phyloP scores from a whole-genome alignment of 768 basidiomycete genomes.

The Collybiopsis confluens region DNA sequence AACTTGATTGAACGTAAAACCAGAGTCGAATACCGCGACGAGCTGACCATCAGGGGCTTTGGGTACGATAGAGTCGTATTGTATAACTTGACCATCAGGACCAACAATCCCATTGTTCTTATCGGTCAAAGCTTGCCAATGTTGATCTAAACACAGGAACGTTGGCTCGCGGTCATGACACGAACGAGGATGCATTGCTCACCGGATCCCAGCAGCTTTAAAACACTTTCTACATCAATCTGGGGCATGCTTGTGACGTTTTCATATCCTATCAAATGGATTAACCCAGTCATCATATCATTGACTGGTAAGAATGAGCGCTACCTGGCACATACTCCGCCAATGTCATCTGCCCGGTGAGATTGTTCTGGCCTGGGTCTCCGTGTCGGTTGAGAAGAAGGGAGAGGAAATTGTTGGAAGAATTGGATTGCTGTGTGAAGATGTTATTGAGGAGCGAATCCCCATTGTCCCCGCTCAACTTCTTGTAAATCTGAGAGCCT shows the following conservation, averaged over 20 bases:
- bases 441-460: constrained; percentile 62
- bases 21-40: constrained; percentile 73
- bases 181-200: background rate
- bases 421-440: constrained; percentile 50
- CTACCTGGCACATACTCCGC: constrained; percentile 48
- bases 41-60: constrained; percentile 59
- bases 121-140: constrained; percentile 77
- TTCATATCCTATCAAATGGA: constrained; percentile 38
- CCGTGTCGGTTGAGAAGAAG: constrained; percentile 59
- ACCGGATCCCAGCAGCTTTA: constrained; percentile 48
- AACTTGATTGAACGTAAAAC: constrained; percentile 64
- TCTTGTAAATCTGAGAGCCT: constrained; percentile 60
- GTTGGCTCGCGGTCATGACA: background rate
- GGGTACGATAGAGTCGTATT: constrained; percentile 62
- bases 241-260: constrained; percentile 60
- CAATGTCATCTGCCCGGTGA: constrained; percentile 65
- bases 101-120: constrained; percentile 64
- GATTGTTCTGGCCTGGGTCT: constrained; percentile 41
- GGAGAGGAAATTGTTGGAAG: constrained; percentile 61
- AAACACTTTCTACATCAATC: constrained; percentile 62
- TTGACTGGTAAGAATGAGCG: too few species aligned
- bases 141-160: constrained; percentile 48
- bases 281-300: too few species aligned
- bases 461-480: constrained; percentile 43
- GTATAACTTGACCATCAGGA: constrained; percentile 65